These are phyloP conservation scores for Gardenia jasminoides DNA, from an alignment of 257 asterid species.

Conservation along the genomic window DNA sequence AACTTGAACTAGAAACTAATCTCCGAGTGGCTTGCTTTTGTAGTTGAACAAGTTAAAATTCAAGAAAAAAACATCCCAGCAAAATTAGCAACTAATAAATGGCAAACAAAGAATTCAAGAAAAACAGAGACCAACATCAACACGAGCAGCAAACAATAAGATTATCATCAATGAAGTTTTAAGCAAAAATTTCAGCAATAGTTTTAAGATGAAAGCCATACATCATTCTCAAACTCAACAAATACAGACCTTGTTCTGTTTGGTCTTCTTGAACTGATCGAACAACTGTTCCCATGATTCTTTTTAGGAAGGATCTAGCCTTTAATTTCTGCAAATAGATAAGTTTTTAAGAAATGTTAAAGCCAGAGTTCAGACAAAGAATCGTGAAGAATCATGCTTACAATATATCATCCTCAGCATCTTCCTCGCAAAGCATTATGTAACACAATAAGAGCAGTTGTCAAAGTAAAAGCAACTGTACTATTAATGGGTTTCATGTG, in stretches of 20 bases:
- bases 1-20: too few species aligned
- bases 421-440: neutral
- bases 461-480: neutral
- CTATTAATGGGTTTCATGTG: neutral
- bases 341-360: constrained; percentile 22
- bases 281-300: constrained; percentile 93
- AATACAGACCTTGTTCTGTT: constrained; percentile 76
- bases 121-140: neutral
- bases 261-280: constrained; percentile 98
- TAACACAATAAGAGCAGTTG: neutral
- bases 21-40: neutral
- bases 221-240: neutral
- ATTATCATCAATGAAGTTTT: neutral
- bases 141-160: neutral
- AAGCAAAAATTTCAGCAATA: neutral
- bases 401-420: neutral
- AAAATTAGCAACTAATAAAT: neutral
- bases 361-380: constrained; percentile 2
- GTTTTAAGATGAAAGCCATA: neutral
- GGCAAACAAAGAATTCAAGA: neutral
- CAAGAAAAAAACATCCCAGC: neutral
- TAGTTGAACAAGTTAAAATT: neutral
- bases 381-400: neutral
- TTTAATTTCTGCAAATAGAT: constrained; percentile 60
- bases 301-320: constrained; percentile 73